Evolutionary conservation across 2,329 filamentous ascomycete genomes (phyloP).

Genomic region (Botrytis squamosa): DNA sequence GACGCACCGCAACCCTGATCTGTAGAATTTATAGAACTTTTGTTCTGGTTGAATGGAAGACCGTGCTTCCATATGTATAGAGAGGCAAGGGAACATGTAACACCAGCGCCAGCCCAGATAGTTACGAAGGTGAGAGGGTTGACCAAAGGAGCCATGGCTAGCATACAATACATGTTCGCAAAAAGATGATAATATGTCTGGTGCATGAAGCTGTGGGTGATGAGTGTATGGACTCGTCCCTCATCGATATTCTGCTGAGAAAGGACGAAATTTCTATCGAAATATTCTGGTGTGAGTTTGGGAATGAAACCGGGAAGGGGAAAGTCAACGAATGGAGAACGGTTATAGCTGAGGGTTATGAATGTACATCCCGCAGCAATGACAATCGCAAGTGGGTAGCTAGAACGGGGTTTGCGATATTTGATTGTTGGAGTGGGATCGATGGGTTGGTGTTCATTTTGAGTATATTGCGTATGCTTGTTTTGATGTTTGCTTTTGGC

Average conservation of each 20-base stretch:
- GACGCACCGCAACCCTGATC: conserved; percentile 10
- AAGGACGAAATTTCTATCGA: conserved; percentile 1
- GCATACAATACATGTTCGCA: conserved; percentile 5
- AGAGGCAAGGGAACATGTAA: conserved; percentile 4
- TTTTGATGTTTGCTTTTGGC: background rate
- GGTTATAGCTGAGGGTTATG: conserved; percentile 15
- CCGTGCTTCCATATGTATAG: conserved; percentile 10
- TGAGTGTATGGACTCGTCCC: conserved; percentile 4
- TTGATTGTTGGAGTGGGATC: background rate
- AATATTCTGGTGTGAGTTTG: background rate
- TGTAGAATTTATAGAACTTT: background rate
- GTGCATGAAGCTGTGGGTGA: conserved; percentile 16
- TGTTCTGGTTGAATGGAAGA: background rate
- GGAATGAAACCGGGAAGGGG: background rate
- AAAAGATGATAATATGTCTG: background rate
- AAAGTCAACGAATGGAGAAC: background rate
- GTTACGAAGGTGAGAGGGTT: conserved; percentile 4
- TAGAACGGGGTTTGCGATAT: background rate
- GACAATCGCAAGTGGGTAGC: conserved; percentile 11
- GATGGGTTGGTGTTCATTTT: background rate
- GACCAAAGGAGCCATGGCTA: background rate
- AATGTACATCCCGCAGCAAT: conserved; percentile 10
- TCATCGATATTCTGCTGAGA: conserved; percentile 12
- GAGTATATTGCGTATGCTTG: background rate
- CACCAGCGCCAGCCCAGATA: conserved; percentile 10